Percentiles rank a stretch among this genome's conserved stretches.
Conservation (phyloP, 805 yeast genomes). For the Candida maltosa region DNA sequence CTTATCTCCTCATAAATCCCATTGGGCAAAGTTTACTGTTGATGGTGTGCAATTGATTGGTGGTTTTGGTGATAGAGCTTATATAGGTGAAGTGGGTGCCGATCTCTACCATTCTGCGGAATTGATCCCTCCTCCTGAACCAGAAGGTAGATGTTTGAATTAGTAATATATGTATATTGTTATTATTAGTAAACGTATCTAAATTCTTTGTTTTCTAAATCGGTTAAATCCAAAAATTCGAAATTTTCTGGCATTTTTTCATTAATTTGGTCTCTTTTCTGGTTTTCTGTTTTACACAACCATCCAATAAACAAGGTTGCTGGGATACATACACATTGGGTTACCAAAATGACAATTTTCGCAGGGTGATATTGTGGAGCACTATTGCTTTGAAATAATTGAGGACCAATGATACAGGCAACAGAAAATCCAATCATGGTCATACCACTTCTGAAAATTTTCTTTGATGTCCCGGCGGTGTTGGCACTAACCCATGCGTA, state of each 20-base stretch:
- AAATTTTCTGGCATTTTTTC: slow-evolving; percentile 26
- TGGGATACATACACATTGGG: slow-evolving; percentile 46
- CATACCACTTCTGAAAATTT: slow-evolving; percentile 55
- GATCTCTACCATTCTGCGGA: slow-evolving; percentile 44
- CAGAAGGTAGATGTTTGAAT: too few species aligned
- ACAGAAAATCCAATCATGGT: slow-evolving; percentile 63
- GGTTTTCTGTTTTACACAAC: slow-evolving; percentile 48
- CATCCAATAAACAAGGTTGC: slow-evolving; percentile 40
- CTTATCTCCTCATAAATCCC: slow-evolving; percentile 55
- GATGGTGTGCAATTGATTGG: slow-evolving; percentile 67
- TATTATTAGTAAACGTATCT: slow-evolving; percentile 49
- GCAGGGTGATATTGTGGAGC: slow-evolving; percentile 59
- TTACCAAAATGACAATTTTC: slow-evolving; percentile 51
- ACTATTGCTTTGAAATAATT: slow-evolving; percentile 53
- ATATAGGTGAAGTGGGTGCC: slow-evolving; percentile 62
- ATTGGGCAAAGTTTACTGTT: slow-evolving; percentile 64
- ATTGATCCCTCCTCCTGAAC: slow-evolving; percentile 7
- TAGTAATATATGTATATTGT: too few species aligned
- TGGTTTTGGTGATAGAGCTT: slow-evolving; percentile 76
- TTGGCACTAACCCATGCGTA: slow-evolving; percentile 64
- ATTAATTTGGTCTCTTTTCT: slow-evolving; percentile 43
- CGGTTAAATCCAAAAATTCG: slow-evolving; percentile 57
- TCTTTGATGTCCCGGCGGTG: slow-evolving; percentile 75
- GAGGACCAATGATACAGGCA: slow-evolving; percentile 67
- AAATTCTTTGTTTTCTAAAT: slow-evolving; percentile 53